Base-by-base conservation (phyloP, 805 yeast species). In the Sungouiella thailandica region DNA sequence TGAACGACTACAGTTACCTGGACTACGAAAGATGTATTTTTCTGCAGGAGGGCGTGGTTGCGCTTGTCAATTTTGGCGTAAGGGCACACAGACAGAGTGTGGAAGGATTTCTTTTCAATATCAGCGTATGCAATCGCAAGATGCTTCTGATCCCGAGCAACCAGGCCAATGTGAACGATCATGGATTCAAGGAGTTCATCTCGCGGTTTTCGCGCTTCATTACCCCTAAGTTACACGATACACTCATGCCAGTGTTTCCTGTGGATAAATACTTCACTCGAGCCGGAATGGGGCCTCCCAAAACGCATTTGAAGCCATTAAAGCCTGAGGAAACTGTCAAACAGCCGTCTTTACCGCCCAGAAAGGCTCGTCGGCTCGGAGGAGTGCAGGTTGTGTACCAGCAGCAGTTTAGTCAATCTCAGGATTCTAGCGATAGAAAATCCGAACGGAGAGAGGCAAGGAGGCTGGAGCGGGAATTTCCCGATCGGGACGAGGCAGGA, bases 31-130 rank as follows among this genome's bases (percentile, higher is more conserved):
- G 14, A 7, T 25, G 25, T 17, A 16, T 18, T 2, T 15, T 27
- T 12, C 17, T 19, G 19, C 5, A 17, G 3, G 31, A 27, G 23
- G 31, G 27, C 10, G 29, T 27, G 24, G 17, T 33, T 7, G 22
- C 25, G 17, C n/a, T 9, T 14, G 31, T 33, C n/a, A 10, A 7
- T 4, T 23, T 23, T 15, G 18, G 28, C n/a, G 24, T 29, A 7
- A 17, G 36, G 20, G 7, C 4, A 8, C 41, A 25, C 31, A 27
- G 25, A 15, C 33, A 26, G 13, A 28, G 35, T 24, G 14, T 41
- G n/a, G 47, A 43, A 17, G 47, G 47, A 2, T 34, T 38, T 15
- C 24, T 34, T n/a, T 19, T 37, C 17, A 15, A 30, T 16, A 16
- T 42, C 10, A 12, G 23, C 6, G 35, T 27, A 7, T 34, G 37